These are phyloP conservation scores for Aspergillus avenaceus DNA, from an alignment of 495 filamentous ascomycete genomes.

Conservation along the genomic window DNA sequence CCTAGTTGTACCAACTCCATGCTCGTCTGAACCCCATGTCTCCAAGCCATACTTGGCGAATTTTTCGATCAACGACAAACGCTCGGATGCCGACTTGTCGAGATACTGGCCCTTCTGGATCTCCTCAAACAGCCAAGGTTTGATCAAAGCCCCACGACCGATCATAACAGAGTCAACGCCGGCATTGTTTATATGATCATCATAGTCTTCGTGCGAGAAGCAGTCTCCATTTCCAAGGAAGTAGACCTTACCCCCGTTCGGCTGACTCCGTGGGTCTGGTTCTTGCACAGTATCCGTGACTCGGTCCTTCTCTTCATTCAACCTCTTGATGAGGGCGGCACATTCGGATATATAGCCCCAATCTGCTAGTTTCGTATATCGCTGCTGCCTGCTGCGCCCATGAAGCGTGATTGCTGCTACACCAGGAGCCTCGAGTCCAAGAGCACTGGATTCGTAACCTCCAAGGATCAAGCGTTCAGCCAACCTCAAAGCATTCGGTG, in stretches of 20 bases:
- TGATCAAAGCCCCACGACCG: slow-evolving; percentile 85
- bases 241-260: slow-evolving; percentile 65
- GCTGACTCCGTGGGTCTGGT: slow-evolving; percentile 61
- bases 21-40: slow-evolving; percentile 90
- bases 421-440: slow-evolving; percentile 64
- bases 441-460: slow-evolving; percentile 56
- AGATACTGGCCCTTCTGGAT: slow-evolving; percentile 88
- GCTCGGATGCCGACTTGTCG: slow-evolving; percentile 87
- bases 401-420: slow-evolving; percentile 92
- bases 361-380: slow-evolving; percentile 84
- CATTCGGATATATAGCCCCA: slow-evolving; percentile 93
- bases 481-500: slow-evolving; percentile 74
- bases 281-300: slow-evolving; percentile 72
- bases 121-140: slow-evolving; percentile 98
- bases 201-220: slow-evolving; percentile 88
- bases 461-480: slow-evolving; percentile 80
- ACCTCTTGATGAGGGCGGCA: slow-evolving; percentile 73
- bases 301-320: slow-evolving; percentile 60
- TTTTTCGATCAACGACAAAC: slow-evolving; percentile 77
- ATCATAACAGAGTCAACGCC: slow-evolving; percentile 88
- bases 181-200: slow-evolving; percentile 67
- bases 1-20: slow-evolving; percentile 82
- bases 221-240: slow-evolving; percentile 97
- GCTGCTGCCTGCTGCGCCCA: slow-evolving; percentile 87
- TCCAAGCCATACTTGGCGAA: slow-evolving; percentile 88